Evolutionary conservation across 2,329 filamentous ascomycete species (phyloP).

Genomic region (Clonostachys sp.): DNA sequence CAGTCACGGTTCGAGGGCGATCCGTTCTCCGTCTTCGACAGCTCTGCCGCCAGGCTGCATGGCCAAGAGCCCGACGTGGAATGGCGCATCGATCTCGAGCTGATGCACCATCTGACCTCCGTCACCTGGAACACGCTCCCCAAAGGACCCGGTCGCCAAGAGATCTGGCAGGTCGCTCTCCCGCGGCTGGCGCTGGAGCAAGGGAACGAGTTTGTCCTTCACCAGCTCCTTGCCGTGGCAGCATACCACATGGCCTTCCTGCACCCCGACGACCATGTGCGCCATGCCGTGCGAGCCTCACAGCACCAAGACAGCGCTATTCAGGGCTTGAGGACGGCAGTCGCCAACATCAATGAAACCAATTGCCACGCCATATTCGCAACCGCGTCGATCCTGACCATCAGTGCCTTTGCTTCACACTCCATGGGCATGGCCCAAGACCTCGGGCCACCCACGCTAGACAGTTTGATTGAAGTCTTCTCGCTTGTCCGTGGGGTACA

Average conservation of each 20-base stretch:
- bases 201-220: conserved; percentile 17
- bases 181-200: conserved; percentile 14
- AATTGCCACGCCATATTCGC: conserved; percentile 25
- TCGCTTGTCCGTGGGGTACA: conserved; percentile 21
- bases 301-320: conserved; percentile 24
- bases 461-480: conserved; percentile 24
- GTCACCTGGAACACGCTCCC: conserved; percentile 21
- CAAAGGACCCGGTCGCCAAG: conserved; percentile 6
- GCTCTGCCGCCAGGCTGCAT: background rate
- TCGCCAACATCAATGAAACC: conserved; percentile 15
- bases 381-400: conserved; percentile 19
- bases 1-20: background rate
- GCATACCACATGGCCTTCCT: conserved; percentile 20
- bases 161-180: conserved; percentile 19
- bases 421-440: background rate
- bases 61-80: background rate
- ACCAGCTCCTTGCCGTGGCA: conserved; percentile 21
- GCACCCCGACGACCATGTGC: conserved; percentile 11
- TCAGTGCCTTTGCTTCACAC: conserved; percentile 20
- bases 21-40: background rate
- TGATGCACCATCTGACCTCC: conserved; percentile 27
- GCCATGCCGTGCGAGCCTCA: conserved; percentile 17
- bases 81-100: conserved; percentile 26
- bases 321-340: conserved; percentile 15
- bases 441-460: conserved; percentile 10